Evolutionary conservation across 495 filamentous ascomycete genomes (phyloP).

Genomic region (Penicillium cosmopolitanum): DNA sequence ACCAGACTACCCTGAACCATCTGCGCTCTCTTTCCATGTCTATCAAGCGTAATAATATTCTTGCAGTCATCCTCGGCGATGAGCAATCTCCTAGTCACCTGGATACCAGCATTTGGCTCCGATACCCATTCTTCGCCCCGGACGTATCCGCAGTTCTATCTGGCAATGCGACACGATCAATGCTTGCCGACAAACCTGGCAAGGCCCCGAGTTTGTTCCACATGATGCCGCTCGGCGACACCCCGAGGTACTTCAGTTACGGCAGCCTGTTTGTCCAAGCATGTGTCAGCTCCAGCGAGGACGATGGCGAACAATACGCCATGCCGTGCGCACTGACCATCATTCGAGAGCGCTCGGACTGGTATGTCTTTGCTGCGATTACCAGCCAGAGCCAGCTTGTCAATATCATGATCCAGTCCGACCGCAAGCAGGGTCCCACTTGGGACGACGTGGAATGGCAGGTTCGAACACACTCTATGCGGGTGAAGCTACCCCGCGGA

Average conservation of each 20-base stretch:
- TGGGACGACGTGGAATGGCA: slow-evolving; percentile 85
- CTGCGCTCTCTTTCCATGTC: slow-evolving; percentile 75
- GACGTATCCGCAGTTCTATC: slow-evolving; percentile 69
- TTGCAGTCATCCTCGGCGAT: slow-evolving; percentile 54
- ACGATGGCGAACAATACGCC: slow-evolving; percentile 62
- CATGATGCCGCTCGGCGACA: slow-evolving; percentile 77
- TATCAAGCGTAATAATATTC: slow-evolving; percentile 78
- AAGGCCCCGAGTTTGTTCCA: slow-evolving; percentile 56
- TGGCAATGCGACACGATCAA: slow-evolving; percentile 57
- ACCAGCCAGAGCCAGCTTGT: slow-evolving; percentile 76
- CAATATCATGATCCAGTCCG: slow-evolving; percentile 71
- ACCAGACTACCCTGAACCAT: slow-evolving; percentile 60
- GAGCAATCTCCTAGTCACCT: slow-evolving; percentile 64
- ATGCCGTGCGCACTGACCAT: slow-evolving; percentile 76
- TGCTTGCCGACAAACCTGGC: slow-evolving; percentile 41
- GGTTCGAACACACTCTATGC: slow-evolving; percentile 59
- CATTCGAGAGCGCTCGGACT: slow-evolving; percentile 66
- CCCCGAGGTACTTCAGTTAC: slow-evolving; percentile 69
- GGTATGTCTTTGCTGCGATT: slow-evolving; percentile 67
- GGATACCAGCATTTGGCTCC: slow-evolving; percentile 74
- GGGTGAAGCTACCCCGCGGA: slow-evolving; percentile 67
- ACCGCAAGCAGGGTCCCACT: slow-evolving; percentile 66
- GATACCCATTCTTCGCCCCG: slow-evolving; percentile 69
- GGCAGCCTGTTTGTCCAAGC: slow-evolving; percentile 72
- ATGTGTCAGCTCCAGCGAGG: slow-evolving; percentile 66